Base-by-base conservation (phyloP, 2,329 filamentous ascomycete genomes). In the Geosmithia morbida region DNA sequence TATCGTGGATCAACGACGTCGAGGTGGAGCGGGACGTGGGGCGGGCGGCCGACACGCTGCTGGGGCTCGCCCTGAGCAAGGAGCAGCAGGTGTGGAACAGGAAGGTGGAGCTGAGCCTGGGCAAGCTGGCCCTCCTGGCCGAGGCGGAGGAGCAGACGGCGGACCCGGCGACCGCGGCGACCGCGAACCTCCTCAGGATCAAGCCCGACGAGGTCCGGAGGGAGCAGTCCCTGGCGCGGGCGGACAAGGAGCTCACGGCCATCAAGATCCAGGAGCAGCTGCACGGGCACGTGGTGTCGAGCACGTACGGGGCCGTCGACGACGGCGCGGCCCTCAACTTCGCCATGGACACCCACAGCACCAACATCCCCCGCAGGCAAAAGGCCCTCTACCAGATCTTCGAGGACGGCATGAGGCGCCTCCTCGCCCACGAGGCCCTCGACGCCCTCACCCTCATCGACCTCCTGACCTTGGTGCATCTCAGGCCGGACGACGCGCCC, bases 1-100 rank as follows among this genome's bases (percentile, higher is more conserved):
- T 98, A 43, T 81, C 83, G 45, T 98, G 92, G 92, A 94, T 98
- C 66, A 94, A 98, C 60, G 89, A 97, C 59, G 75, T 97, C 7
- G 72, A 81, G 50, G 74, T 77, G 20, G 85, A 92, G 59, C 73
- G 80, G 49, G 80, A 95, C 55, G 87, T 87, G 52, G 70, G 77
- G 13, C 75, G 78, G 48, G 89, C 90, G 11, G 81, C 83, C 5
- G 67, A 78, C 41, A 83, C 81, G 1, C 72, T 98, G 44, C 69
- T 85, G 42, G 69, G 77, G 7, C 71, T 89, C 18, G 88, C 86
- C 0, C 67, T 82, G 18, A 72, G 74, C 45, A 77, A 79, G 47
- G 89, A 96, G 61, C 75, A 79, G 46, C 83, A 89, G 55, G 66
- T 92, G 3, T 97, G 90, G 90, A 87, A 80, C 65, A 94, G 94